phyloP scores from a whole-genome alignment of 257 asterid genomes.

The Solanum appendiculatum region DNA sequence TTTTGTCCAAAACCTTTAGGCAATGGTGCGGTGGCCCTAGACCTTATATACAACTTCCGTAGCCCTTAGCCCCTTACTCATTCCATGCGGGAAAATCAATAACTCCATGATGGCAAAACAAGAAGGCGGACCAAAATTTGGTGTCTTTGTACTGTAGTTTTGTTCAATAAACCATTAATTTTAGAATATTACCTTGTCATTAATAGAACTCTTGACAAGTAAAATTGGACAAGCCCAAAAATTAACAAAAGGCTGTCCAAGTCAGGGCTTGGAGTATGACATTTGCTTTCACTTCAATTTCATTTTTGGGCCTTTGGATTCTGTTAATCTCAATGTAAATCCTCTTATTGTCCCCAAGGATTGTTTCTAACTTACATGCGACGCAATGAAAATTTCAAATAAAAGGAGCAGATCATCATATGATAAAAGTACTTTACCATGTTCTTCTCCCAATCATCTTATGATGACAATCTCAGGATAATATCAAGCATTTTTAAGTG shows the following conservation, averaged over 20 bases:
- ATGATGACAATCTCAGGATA: neutral
- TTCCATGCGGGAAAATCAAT: neutral
- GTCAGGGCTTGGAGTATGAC: neutral
- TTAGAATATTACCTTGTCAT: neutral
- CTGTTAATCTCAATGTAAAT: neutral
- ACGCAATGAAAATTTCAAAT: neutral
- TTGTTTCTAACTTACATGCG: neutral
- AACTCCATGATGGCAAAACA: neutral
- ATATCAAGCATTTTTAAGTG: neutral
- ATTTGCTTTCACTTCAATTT: neutral
- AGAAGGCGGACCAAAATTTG: neutral
- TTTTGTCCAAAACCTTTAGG: neutral
- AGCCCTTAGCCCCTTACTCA: neutral
- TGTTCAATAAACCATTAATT: neutral
- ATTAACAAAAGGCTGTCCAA: neutral
- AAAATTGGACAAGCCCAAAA: neutral
- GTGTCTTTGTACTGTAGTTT: neutral
- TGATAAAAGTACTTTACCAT: neutral
- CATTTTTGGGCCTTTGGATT: neutral
- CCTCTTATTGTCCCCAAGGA: neutral
- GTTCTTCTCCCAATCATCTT: neutral
- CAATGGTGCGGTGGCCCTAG: neutral
- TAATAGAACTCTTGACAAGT: neutral
- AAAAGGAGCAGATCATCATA: neutral
- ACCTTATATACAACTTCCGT: neutral